A percentile compares a stretch with the other conserved stretches of the same genome.
Conservation (phyloP, 1,139 yeast genomes). For the Suhomyces taliae region DNA sequence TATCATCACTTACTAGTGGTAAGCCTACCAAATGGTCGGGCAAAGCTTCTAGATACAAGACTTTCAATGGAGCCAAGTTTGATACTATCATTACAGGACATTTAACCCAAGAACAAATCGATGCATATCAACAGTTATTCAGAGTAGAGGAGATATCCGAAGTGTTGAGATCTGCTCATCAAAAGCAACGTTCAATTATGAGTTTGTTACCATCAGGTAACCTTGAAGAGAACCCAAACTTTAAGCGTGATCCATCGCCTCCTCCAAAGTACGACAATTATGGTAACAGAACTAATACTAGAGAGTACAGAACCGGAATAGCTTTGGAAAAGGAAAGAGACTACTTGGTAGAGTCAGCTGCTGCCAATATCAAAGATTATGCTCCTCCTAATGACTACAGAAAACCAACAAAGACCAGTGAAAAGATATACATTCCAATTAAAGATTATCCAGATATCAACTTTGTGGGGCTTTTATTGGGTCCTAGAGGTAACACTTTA, state of each 20-base stretch:
- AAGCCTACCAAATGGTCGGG: constrained; percentile 47
- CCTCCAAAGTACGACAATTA: constrained; percentile 84
- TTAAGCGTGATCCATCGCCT: constrained; percentile 76
- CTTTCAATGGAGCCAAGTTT: constrained; percentile 30
- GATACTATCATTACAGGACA: constrained; percentile 50
- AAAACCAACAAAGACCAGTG: constrained; percentile 67
- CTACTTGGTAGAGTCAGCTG: constrained; percentile 69
- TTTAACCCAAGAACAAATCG: constrained; percentile 82
- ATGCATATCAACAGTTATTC: constrained; percentile 72
- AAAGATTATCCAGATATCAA: constrained; percentile 89
- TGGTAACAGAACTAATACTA: constrained; percentile 84
- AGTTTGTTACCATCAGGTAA: constrained; percentile 39
- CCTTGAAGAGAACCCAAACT: constrained; percentile 24
- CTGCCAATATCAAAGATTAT: constrained; percentile 72
- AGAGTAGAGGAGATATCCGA: constrained; percentile 75
- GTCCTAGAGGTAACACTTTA: constrained; percentile 94
- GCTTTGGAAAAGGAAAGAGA: constrained; percentile 78
- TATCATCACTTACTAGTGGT: neutral
- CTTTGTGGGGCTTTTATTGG: constrained; percentile 85
- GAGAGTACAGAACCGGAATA: constrained; percentile 65
- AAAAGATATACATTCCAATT: constrained; percentile 83
- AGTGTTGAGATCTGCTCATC: constrained; percentile 46
- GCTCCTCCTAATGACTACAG: constrained; percentile 80
- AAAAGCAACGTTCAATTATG: constrained; percentile 48
- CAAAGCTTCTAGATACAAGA: constrained; percentile 31